Percentiles rank a stretch among this genome's conserved stretches.
Evolutionary conservation across 139 green algal genomes (phyloP).

Genomic region (Micractinium sp.): DNA sequence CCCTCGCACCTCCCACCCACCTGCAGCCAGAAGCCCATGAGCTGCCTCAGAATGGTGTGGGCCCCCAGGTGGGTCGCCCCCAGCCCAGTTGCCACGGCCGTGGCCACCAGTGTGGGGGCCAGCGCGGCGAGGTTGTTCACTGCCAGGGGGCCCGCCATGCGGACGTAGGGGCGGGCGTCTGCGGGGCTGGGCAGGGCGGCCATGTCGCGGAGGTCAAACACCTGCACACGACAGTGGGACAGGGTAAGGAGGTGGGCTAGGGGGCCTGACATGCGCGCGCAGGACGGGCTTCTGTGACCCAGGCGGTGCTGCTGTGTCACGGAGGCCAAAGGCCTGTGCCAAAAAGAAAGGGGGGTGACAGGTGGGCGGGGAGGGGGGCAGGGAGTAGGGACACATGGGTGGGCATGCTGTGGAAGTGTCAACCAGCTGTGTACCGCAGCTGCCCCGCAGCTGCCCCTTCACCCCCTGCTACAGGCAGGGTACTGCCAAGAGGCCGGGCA

Average conservation of each 20-base stretch:
- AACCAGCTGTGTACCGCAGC: no score
- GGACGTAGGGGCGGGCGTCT: constrained; percentile 20
- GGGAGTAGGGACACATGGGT: no score
- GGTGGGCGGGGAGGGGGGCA: no score
- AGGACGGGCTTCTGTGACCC: no score
- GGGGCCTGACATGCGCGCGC: neutral
- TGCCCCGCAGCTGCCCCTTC: no score
- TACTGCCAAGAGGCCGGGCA: no score
- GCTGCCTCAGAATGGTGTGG: constrained; percentile 47
- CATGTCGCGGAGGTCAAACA: constrained; percentile 34
- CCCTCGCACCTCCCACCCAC: neutral
- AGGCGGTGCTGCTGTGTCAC: neutral
- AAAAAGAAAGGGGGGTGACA: no score
- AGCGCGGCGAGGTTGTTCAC: constrained; percentile 44
- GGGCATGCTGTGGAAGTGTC: no score
- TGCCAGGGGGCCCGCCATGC: constrained; percentile 30
- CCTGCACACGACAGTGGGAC: neutral
- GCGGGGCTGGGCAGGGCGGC: constrained; percentile 9
- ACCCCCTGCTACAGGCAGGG: no score
- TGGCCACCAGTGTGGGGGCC: constrained; percentile 43
- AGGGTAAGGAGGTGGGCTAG: neutral
- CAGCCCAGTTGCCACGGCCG: constrained; percentile 35
- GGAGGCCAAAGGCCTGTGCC: neutral
- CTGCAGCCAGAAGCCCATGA: constrained; percentile 48
- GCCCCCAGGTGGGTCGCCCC: constrained; percentile 36